Evolutionary conservation across 2,329 filamentous ascomycete genomes (phyloP).

Genomic region (Blastomyces emzantsi): DNA sequence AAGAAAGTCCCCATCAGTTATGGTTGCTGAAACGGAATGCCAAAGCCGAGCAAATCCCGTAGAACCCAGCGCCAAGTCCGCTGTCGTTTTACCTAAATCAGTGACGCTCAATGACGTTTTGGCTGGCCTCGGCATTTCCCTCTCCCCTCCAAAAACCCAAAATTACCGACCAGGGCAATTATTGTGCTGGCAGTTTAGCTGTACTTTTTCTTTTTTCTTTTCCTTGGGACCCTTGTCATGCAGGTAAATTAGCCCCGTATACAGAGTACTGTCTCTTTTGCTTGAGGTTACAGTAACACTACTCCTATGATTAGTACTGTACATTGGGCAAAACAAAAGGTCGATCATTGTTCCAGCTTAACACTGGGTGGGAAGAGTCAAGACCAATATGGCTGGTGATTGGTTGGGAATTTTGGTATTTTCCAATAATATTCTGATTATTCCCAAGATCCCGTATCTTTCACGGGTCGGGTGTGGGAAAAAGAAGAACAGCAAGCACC

Average conservation of each 20-base stretch:
- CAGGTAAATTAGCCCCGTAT: neutral
- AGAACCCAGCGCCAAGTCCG: neutral
- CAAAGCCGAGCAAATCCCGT: neutral
- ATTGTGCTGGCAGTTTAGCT: neutral
- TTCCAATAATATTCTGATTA: neutral
- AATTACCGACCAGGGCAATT: neutral
- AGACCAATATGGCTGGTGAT: neutral
- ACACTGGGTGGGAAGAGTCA: neutral
- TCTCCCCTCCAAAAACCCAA: neutral
- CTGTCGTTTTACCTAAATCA: no score
- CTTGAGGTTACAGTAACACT: neutral
- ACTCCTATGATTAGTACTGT: neutral
- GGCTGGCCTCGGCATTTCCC: neutral
- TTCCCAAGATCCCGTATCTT: neutral
- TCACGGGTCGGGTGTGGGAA: neutral
- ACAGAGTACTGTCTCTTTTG: neutral
- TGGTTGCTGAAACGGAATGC: neutral
- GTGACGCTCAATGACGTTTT: neutral
- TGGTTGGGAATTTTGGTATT: neutral
- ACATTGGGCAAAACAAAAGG: neutral
- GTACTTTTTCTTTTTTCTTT: neutral
- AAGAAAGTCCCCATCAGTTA: neutral
- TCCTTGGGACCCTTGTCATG: neutral
- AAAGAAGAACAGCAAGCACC: no score
- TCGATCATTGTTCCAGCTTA: neutral